Evolutionary conservation across 1,284 basidiomycete species (phyloP).

Genomic region (Puccinia polysora): DNA sequence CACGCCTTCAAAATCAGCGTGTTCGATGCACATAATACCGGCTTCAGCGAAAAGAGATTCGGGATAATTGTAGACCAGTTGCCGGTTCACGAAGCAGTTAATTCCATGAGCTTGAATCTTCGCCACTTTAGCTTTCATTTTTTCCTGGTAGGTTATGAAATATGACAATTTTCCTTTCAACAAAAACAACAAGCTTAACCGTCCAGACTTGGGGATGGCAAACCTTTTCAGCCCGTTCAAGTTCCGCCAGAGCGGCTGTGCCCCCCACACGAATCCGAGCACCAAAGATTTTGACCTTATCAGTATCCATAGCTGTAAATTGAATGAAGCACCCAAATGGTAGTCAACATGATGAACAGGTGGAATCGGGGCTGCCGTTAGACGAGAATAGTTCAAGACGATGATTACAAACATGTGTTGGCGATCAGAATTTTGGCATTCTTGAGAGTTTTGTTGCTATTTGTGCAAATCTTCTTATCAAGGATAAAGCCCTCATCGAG

Average conservation of each 20-base stretch:
- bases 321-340: not conserved
- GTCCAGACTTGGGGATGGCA: constrained; percentile 43
- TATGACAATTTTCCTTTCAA: not conserved
- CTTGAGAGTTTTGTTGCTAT: constrained; percentile 88
- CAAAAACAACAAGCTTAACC: not conserved
- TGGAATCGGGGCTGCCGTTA: not conserved
- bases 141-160: constrained; percentile 63
- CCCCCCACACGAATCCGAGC: constrained; percentile 92
- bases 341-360: not conserved
- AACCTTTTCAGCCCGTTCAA: constrained; percentile 88
- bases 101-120: constrained; percentile 91
- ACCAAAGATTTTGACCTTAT: constrained; percentile 99
- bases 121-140: constrained; percentile 98
- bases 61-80: constrained; percentile 99
- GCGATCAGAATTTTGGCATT: constrained; percentile 96
- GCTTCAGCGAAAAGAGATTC: constrained; percentile 88
- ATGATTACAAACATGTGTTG: constrained; percentile 72
- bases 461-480: constrained; percentile 91
- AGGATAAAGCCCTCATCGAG: constrained; percentile 98
- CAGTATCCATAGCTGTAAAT: constrained; percentile 88
- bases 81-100: constrained; percentile 96
- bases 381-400: not conserved
- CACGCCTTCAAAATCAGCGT: constrained; percentile 98
- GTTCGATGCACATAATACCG: constrained; percentile 94
- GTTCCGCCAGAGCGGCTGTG: constrained; percentile 92